These are phyloP conservation scores for Neurospora discreta DNA, from an alignment of 495 filamentous ascomycete genomes.

Conservation along the genomic window DNA sequence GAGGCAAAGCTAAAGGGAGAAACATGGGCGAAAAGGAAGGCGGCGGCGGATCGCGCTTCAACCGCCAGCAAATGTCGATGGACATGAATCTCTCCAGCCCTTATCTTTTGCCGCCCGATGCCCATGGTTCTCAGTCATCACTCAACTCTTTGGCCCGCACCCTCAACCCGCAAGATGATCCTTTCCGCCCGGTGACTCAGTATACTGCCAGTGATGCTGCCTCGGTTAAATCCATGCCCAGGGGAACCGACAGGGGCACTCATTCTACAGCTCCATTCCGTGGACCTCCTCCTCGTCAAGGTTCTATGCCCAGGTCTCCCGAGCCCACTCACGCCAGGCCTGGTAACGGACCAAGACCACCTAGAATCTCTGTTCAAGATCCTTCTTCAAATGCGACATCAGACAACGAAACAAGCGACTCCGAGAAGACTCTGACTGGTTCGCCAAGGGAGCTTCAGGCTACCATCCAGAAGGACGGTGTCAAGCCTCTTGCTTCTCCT, in stretches of 20 bases:
- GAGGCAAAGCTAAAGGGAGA: constrained; percentile 33
- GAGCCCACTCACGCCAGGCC: neutral
- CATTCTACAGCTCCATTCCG: neutral
- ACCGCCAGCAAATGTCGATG: constrained; percentile 73
- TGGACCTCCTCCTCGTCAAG: neutral
- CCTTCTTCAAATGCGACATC: neutral
- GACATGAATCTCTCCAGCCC: constrained; percentile 72
- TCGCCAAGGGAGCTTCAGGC: constrained; percentile 17
- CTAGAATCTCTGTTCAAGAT: neutral
- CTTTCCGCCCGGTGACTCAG: constrained; percentile 62
- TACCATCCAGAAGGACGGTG: constrained; percentile 17
- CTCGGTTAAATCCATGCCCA: constrained; percentile 46
- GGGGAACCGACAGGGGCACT: constrained; percentile 39
- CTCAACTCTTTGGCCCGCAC: constrained; percentile 72
- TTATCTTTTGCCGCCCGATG: constrained; percentile 75
- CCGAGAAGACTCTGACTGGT: neutral
- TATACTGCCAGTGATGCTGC: constrained; percentile 42
- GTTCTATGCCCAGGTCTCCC: neutral
- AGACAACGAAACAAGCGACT: neutral
- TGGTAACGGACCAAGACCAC: neutral
- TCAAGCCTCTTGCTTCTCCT: constrained; percentile 15
- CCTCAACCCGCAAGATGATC: constrained; percentile 61
- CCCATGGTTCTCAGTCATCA: constrained; percentile 73
- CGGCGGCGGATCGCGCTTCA: constrained; percentile 33
- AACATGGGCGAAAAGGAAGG: constrained; percentile 39